phyloP scores from a whole-genome alignment of 768 basidiomycete genomes.

The Psilocybe cyanescens region DNA sequence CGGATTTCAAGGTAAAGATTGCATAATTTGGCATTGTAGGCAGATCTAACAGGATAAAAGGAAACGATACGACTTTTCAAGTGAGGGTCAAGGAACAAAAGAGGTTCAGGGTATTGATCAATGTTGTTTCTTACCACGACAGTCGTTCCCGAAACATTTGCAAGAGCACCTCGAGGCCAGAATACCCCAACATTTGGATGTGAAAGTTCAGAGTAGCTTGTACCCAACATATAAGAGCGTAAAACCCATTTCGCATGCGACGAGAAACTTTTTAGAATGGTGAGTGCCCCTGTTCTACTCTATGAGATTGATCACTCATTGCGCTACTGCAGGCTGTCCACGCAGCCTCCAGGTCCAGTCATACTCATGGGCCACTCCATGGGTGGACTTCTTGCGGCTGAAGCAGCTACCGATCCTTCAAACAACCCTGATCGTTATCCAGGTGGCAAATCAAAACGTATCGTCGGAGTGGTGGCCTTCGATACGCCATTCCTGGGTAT shows the following conservation, averaged over 20 bases:
- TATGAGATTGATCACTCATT: too few species aligned
- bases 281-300: slow-evolving; percentile 23
- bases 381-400: slow-evolving; percentile 63
- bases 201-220: slow-evolving; percentile 49
- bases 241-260: slow-evolving; percentile 54
- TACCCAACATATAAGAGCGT: slow-evolving; percentile 66
- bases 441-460: slow-evolving; percentile 41
- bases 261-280: slow-evolving; percentile 60
- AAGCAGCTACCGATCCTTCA: slow-evolving; percentile 50
- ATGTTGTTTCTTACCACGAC: slow-evolving; percentile 8
- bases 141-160: slow-evolving; percentile 60
- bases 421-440: slow-evolving; percentile 32
- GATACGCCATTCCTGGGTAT: slow-evolving; percentile 64
- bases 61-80: slow-evolving; percentile 63
- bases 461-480: slow-evolving; percentile 59
- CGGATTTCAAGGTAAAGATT: slow-evolving; percentile 59
- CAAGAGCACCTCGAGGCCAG: slow-evolving; percentile 43
- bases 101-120: neutral
- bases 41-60: slow-evolving; percentile 28
- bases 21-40: neutral
- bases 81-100: slow-evolving; percentile 26
- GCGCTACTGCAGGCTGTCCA: slow-evolving; percentile 44
- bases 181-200: slow-evolving; percentile 36
- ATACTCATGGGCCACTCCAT: slow-evolving; percentile 63
- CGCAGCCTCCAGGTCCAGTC: slow-evolving; percentile 57